Base-by-base conservation (phyloP, 2,329 filamentous ascomycete genomes). In the Scytalidium sp. region DNA sequence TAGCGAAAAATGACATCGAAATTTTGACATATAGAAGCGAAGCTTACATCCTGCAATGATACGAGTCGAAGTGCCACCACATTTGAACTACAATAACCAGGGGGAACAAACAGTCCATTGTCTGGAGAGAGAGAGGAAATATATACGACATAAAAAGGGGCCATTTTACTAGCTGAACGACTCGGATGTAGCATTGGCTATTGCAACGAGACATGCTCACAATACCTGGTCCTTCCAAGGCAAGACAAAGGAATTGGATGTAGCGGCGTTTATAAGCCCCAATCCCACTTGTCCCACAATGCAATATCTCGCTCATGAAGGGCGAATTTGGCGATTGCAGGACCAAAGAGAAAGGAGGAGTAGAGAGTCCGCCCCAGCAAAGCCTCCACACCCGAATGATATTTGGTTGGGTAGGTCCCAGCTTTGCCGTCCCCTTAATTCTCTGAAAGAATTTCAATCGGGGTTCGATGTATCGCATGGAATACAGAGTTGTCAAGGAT, bases 401-500 rank as follows among this genome's bases (percentile, higher is more conserved):
- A 9, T 36, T 8, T 36, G 32, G 13, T 36, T 36, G 15, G 32
- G 32, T 36, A 36, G 32, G 32, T 36, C 13, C 32, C 32, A 36
- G 32, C 32, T 36, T n/a, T 36, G 32, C 32, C 32, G 32, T 36
- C 32, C 32, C 32, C 25, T 27, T 36, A 5, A 15, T n/a, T 36
- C 17, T n/a, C 17, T n/a, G 13, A n/a, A n/a, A 19, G 21, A 32
- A 45, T n/a, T n/a, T n/a, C n/a, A 36, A 36, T 10, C 5, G 15
- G 32, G 32, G 61, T 51, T 67, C 56, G 55, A 76, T 86, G 54
- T 86, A 80, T 81, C 83, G 83, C 83, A 84, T 82, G 80, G 82
- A 85, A 85, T 86, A 86, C 83, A 85, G 80, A 85, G 81, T 75
- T 64, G 32, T 77, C 82, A 86, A 86, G 83, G 83, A 86, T 81